Evolutionary conservation across 148 eudicot genomes (phyloP).

Genomic region (Dianthus caryophyllus): DNA sequence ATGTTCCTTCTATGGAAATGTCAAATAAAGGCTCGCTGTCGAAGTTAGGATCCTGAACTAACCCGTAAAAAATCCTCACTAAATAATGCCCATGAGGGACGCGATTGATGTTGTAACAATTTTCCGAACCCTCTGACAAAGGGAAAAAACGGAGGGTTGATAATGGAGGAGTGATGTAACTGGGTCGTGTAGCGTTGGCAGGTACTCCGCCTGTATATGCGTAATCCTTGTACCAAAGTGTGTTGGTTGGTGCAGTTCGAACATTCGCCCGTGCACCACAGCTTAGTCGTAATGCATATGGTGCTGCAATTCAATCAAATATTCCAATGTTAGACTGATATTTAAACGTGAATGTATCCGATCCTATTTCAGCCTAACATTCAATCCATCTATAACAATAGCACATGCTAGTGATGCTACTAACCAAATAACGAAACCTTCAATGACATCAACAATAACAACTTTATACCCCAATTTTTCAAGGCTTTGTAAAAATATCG

Average conservation of each 20-base stretch:
- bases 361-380: background rate
- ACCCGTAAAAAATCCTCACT: constrained; percentile 71
- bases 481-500: no score
- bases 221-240: constrained; percentile 80
- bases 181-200: constrained; percentile 70
- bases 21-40: constrained; percentile 91
- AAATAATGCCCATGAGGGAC: constrained; percentile 78
- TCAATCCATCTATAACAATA: background rate
- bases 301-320: constrained; percentile 40
- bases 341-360: background rate
- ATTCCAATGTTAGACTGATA: constrained; percentile 5
- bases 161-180: constrained; percentile 71
- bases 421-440: no score
- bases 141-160: constrained; percentile 82
- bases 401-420: no score
- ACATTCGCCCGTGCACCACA: constrained; percentile 79
- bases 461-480: no score
- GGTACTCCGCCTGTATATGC: constrained; percentile 90
- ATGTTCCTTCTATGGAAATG: constrained; percentile 76
- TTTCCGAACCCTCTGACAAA: constrained; percentile 81
- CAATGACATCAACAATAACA: background rate
- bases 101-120: constrained; percentile 69
- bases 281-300: constrained; percentile 84
- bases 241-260: constrained; percentile 61
- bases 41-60: constrained; percentile 68